These are phyloP conservation scores for Chaetomiaceae sp. DNA, from an alignment of 2,329 filamentous ascomycete genomes.

Conservation along the genomic window DNA sequence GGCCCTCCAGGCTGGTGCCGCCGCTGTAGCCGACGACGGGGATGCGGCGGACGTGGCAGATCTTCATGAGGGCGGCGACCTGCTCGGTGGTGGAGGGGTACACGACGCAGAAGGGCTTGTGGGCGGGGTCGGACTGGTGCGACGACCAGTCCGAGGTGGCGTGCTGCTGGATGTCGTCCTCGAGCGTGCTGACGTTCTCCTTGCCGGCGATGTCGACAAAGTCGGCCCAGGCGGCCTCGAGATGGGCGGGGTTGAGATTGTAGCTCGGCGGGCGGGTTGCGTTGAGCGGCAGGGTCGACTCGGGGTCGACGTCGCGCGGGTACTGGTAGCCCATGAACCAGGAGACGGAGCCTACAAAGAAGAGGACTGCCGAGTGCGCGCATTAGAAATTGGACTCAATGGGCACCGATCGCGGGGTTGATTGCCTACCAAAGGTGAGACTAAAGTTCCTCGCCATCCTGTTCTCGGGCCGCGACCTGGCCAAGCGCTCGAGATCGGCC, in stretches of 20 bases:
- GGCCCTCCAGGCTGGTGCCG: conserved; percentile 84
- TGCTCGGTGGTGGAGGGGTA: conserved; percentile 76
- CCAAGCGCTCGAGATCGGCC: conserved; percentile 43
- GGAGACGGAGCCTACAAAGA: conserved; percentile 47
- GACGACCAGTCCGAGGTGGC: conserved; percentile 61
- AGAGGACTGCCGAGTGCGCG: conserved; percentile 42
- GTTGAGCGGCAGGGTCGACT: conserved; percentile 57
- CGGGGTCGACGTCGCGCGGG: conserved; percentile 46
- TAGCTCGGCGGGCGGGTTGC: conserved; percentile 49
- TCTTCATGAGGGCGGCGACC: conserved; percentile 80
- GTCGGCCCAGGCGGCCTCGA: conserved; percentile 67
- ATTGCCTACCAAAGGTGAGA: conserved; percentile 43
- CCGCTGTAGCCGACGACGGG: conserved; percentile 85
- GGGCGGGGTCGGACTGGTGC: conserved; percentile 45
- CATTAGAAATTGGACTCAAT: too few relatives aligned
- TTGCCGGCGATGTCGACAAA: conserved; percentile 60
- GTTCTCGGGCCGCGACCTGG: conserved; percentile 36
- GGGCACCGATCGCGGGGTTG: neutral
- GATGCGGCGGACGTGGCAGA: conserved; percentile 75
- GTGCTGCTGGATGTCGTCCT: conserved; percentile 53
- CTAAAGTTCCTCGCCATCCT: conserved; percentile 40
- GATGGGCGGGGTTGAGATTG: conserved; percentile 57
- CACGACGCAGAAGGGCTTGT: conserved; percentile 65
- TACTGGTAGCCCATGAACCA: conserved; percentile 58
- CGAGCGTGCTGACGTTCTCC: conserved; percentile 59